Evolutionary conservation across 83 land plant genomes (phyloP).

Genomic region (Picea abies): DNA sequence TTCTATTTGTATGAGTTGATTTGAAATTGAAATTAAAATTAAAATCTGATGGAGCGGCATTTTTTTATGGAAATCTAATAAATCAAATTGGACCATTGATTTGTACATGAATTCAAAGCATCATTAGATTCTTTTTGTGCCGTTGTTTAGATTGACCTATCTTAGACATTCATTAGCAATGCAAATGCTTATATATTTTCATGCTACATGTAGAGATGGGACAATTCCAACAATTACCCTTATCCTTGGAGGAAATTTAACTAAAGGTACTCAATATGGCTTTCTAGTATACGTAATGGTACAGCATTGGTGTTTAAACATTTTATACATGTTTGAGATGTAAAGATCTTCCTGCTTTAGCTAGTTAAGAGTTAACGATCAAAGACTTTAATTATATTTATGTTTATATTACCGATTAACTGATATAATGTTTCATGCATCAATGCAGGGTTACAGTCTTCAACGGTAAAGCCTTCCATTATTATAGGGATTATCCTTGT

Average conservation of each 20-base stretch:
- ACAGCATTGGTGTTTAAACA: neutral
- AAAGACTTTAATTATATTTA: neutral
- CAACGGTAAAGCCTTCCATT: constrained; percentile 26
- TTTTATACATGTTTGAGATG: neutral
- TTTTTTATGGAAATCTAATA: neutral
- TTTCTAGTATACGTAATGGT: neutral
- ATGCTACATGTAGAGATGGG: constrained; percentile 47
- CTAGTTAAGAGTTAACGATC: neutral
- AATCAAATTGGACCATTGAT: too few species aligned
- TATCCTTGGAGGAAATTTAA: constrained; percentile 63
- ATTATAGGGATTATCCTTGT: constrained; percentile 46
- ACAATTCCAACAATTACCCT: constrained; percentile 59
- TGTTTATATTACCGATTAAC: constrained; percentile 30
- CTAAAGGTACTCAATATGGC: constrained; percentile 33
- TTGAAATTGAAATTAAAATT: neutral
- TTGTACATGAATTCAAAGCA: too few species aligned
- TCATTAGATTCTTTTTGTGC: neutral
- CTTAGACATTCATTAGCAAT: neutral
- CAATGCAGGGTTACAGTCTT: constrained; percentile 16
- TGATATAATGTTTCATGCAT: neutral
- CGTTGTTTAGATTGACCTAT: neutral
- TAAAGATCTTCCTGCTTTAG: neutral
- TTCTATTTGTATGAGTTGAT: neutral
- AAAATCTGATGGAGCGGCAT: neutral
- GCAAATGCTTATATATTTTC: constrained; percentile 3